These are phyloP conservation scores for Suaeda aralocaspica DNA, from an alignment of 148 eudicot species.

Conservation along the genomic window DNA sequence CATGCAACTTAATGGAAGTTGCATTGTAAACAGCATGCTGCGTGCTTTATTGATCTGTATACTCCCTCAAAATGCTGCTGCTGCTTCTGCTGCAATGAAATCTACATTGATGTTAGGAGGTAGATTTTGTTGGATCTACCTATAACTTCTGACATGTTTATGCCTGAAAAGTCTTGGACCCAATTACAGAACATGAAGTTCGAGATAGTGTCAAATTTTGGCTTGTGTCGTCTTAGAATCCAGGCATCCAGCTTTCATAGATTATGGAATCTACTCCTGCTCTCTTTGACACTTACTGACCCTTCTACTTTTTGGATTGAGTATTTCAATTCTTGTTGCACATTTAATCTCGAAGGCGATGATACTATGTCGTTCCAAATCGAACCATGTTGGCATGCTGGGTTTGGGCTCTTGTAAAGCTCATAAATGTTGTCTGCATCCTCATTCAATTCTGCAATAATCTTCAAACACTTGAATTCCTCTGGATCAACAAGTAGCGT, in stretches of 20 bases:
- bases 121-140: constrained; percentile 21
- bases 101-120: constrained; percentile 8
- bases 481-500: constrained; percentile 89
- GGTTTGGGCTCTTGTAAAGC: constrained; percentile 66
- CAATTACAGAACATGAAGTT: constrained; percentile 18
- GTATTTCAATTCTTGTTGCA: constrained; percentile 87
- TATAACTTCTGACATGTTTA: constrained; percentile 13
- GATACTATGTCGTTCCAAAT: constrained; percentile 93
- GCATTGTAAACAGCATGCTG: constrained; percentile 3
- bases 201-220: constrained; percentile 14
- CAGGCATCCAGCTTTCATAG: neutral
- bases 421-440: constrained; percentile 72
- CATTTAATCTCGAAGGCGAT: constrained; percentile 87
- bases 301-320: constrained; percentile 77
- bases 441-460: constrained; percentile 61
- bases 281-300: constrained; percentile 16
- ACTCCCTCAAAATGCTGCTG: constrained; percentile 4
- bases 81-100: constrained; percentile 13
- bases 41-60: constrained; percentile 14
- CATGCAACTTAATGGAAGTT: constrained; percentile 7
- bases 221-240: constrained; percentile 11
- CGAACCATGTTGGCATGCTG: constrained; percentile 58
- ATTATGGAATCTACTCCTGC: constrained; percentile 8
- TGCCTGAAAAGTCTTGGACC: constrained; percentile 1
- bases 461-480: constrained; percentile 67